phyloP scores from a whole-genome alignment of 225 moss, liverwort and hornwort genomes.

The Climacium dendroides region DNA sequence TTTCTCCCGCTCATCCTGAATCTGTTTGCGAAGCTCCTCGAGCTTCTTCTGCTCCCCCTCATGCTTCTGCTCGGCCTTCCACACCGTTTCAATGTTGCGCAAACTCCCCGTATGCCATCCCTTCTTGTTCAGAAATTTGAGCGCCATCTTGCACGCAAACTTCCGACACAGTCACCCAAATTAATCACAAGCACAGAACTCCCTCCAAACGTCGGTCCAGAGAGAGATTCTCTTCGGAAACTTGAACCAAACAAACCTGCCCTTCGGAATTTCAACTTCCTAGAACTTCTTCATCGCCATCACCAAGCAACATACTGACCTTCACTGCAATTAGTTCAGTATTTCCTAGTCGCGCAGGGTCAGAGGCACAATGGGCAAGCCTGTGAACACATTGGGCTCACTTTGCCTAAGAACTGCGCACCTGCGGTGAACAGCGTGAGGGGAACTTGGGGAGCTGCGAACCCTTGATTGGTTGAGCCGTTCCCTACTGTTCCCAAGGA shows the following conservation, averaged over 20 bases:
- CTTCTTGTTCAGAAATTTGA: constrained; percentile 97
- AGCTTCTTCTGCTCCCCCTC: constrained; percentile 92
- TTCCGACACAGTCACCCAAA: not conserved
- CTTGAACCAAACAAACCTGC: too few species aligned
- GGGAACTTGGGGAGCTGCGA: not conserved
- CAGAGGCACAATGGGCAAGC: not conserved
- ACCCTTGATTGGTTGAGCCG: not conserved
- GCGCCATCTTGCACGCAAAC: constrained; percentile 47
- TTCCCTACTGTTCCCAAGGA: too few species aligned
- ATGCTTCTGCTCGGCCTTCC: constrained; percentile 99
- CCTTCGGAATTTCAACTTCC: not conserved
- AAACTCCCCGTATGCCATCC: constrained; percentile 99
- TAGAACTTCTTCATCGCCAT: not conserved
- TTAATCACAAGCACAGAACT: not conserved
- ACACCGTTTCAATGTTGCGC: constrained; percentile 84
- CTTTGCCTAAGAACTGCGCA: not conserved
- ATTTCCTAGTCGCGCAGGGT: not conserved
- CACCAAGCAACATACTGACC: not conserved
- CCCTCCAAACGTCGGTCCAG: too few species aligned
- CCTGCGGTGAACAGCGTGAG: not conserved
- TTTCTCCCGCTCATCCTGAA: constrained; percentile 87
- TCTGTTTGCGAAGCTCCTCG: constrained; percentile 90
- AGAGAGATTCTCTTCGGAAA: not conserved
- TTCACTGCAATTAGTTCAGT: not conserved
- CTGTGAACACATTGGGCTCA: not conserved